Evolutionary conservation across 164 flowering plant species (phyloP).

Genomic region (Chimonanthus salicifolius): DNA sequence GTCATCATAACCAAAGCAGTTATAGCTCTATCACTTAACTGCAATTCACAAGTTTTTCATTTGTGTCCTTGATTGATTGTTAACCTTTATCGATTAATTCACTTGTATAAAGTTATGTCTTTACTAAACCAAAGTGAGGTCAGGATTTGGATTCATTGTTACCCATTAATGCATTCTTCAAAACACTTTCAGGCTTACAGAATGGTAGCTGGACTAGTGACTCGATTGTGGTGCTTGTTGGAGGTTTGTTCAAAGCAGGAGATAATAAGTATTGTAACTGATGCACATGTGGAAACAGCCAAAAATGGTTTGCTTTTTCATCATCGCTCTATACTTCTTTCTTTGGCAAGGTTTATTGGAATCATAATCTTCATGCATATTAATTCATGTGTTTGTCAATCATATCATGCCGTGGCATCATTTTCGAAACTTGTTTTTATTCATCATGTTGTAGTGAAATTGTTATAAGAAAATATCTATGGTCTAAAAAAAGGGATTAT

Average conservation of each 20-base stretch:
- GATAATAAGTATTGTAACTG: conserved; percentile 56
- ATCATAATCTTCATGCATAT: not conserved
- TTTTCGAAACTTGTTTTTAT: not conserved
- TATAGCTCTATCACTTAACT: not conserved
- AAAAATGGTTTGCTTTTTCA: conserved; percentile 54
- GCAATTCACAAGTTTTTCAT: not conserved
- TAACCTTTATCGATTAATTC: not conserved
- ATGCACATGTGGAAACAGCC: conserved; percentile 52
- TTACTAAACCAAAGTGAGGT: not conserved
- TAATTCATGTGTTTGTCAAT: not conserved
- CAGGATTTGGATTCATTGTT: not conserved
- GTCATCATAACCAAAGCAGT: not conserved
- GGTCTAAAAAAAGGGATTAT: not conserved
- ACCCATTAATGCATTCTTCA: not conserved
- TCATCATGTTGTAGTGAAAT: not conserved
- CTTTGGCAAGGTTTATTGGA: not conserved
- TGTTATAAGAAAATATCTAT: not conserved
- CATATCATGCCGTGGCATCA: not conserved
- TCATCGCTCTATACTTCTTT: not conserved
- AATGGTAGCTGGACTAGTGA: conserved; percentile 59
- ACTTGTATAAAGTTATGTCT: not conserved
- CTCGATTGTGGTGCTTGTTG: conserved; percentile 78
- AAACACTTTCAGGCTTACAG: conserved; percentile 67
- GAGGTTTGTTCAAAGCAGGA: conserved; percentile 81
- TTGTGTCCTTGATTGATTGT: not conserved